These are phyloP conservation scores for Hippophae gyantsensis DNA, from an alignment of 306 rosid species.

Conservation along the genomic window DNA sequence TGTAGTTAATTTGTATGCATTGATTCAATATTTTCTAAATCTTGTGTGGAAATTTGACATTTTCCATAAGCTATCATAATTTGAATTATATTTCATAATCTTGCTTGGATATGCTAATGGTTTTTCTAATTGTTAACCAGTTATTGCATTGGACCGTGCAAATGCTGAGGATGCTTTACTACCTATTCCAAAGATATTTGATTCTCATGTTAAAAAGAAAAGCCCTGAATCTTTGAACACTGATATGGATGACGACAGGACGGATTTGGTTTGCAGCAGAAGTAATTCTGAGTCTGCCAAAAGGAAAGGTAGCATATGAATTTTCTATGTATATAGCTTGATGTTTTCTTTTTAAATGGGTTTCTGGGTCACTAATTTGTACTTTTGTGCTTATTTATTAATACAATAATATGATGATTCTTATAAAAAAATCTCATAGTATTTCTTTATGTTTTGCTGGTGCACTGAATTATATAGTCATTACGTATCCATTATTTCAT, in stretches of 20 bases:
- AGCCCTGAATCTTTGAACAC: constrained; percentile 24
- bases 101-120: constrained; percentile 20
- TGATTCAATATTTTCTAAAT: no score
- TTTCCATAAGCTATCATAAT: constrained; percentile 1
- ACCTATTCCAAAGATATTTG: constrained; percentile 66
- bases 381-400: no score
- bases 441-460: neutral
- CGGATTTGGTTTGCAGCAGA: constrained; percentile 22
- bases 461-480: neutral
- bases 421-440: neutral
- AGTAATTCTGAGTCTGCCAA: constrained; percentile 26
- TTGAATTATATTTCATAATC: constrained; percentile 3
- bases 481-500: neutral
- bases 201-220: constrained; percentile 38
- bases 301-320: constrained; percentile 34
- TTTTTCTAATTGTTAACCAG: constrained; percentile 39
- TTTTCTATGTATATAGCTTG: no score
- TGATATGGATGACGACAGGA: constrained; percentile 24
- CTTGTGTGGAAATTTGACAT: neutral
- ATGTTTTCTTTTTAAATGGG: no score
- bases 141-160: constrained; percentile 75
- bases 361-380: no score
- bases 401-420: neutral
- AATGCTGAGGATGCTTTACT: constrained; percentile 87
- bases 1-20: no score